Evolutionary conservation across 495 filamentous ascomycete species (phyloP).

Genomic region (Lineolata rhizophorae): DNA sequence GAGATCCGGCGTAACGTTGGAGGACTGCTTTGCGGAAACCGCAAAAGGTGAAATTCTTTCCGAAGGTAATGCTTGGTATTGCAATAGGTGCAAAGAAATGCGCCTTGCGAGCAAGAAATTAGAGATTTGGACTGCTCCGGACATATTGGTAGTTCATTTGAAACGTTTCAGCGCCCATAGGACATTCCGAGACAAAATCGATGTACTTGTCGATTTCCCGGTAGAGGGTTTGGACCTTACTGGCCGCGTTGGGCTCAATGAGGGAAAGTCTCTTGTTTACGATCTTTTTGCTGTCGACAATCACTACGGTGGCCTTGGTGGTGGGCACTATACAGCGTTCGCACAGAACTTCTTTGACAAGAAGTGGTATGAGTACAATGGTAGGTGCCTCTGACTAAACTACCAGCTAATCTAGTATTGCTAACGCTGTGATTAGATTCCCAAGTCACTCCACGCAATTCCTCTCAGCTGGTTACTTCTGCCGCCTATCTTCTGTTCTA

Average conservation of each 20-base stretch:
- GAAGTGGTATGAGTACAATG: constrained; percentile 89
- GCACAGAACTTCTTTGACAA: constrained; percentile 75
- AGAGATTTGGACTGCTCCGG: constrained; percentile 86
- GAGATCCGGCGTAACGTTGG: constrained; percentile 58
- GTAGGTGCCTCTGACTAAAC: constrained; percentile 26
- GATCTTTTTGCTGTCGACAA: constrained; percentile 91
- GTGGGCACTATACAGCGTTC: constrained; percentile 88
- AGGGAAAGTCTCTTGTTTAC: constrained; percentile 61
- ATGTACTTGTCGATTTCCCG: constrained; percentile 80
- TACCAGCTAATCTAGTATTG: constrained; percentile 1
- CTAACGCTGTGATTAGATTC: constrained; percentile 53
- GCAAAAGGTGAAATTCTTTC: constrained; percentile 82
- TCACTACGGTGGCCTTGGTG: constrained; percentile 77
- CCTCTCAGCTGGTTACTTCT: constrained; percentile 33
- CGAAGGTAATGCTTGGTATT: constrained; percentile 91
- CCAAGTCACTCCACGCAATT: constrained; percentile 30
- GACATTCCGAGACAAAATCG: constrained; percentile 65
- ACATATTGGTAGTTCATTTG: constrained; percentile 83
- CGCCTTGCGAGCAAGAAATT: constrained; percentile 85
- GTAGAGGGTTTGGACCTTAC: constrained; percentile 68
- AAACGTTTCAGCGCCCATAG: constrained; percentile 78
- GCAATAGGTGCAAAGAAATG: constrained; percentile 83
- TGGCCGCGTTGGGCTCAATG: constrained; percentile 49
- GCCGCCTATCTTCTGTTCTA: constrained; percentile 92
- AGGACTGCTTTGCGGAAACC: constrained; percentile 84